phyloP scores from a whole-genome alignment of 2,329 filamentous ascomycete genomes.

The Escovopsis sp. region DNA sequence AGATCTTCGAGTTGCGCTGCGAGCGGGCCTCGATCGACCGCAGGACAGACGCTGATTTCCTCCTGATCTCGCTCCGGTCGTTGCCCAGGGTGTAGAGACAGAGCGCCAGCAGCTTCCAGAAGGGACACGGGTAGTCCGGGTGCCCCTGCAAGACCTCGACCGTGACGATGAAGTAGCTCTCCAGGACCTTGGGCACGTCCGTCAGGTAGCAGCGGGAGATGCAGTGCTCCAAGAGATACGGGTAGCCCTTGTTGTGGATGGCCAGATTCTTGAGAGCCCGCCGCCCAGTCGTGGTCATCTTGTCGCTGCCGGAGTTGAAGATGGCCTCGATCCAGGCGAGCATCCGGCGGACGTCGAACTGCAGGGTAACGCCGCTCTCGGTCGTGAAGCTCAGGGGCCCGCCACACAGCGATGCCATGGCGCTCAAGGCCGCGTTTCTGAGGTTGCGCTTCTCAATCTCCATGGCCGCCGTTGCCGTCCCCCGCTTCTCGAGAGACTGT shows the following conservation, averaged over 20 bases:
- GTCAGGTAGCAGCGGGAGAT: slow-evolving; percentile 83
- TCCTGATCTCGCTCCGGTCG: slow-evolving; percentile 74
- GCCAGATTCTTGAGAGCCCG: slow-evolving; percentile 82
- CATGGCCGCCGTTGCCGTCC: slow-evolving; percentile 72
- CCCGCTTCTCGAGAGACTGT: slow-evolving; percentile 58
- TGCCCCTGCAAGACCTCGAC: slow-evolving; percentile 74
- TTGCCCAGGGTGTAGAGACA: slow-evolving; percentile 88
- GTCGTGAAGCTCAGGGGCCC: slow-evolving; percentile 75
- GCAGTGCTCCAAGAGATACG: slow-evolving; percentile 74
- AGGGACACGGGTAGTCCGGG: slow-evolving; percentile 66
- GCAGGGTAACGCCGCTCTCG: slow-evolving; percentile 71
- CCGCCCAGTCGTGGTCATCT: slow-evolving; percentile 78
- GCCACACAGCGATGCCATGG: slow-evolving; percentile 87
- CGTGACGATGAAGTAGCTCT: slow-evolving; percentile 91
- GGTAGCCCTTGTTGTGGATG: slow-evolving; percentile 74
- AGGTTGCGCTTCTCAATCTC: slow-evolving; percentile 95
- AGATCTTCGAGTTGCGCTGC: slow-evolving; percentile 66
- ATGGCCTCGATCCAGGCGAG: slow-evolving; percentile 92
- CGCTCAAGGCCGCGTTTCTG: slow-evolving; percentile 75
- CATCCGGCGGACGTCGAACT: slow-evolving; percentile 87
- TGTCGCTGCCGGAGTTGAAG: slow-evolving; percentile 81
- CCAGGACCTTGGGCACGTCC: slow-evolving; percentile 65
- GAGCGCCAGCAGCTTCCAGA: slow-evolving; percentile 80
- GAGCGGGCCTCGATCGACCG: slow-evolving; percentile 71
- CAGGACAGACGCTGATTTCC: slow-evolving; percentile 71